Evolutionary conservation across 805 yeast species (phyloP).

Genomic region (Schwanniomyces yamadae): DNA sequence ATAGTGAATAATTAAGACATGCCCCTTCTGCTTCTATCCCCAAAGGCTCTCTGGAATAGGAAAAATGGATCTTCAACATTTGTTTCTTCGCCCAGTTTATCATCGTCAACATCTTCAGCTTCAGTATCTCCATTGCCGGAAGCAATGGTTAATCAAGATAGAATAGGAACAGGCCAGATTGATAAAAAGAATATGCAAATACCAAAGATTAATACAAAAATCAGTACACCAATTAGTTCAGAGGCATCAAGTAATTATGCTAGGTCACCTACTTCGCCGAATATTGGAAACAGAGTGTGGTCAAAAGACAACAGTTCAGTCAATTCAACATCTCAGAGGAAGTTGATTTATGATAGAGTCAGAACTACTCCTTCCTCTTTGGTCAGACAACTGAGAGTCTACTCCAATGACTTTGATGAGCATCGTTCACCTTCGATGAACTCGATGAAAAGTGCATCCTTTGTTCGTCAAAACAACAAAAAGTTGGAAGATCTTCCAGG

Average conservation of each 20-base stretch:
- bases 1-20: conserved; percentile 1
- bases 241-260: conserved; percentile 1
- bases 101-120: conserved; percentile 1
- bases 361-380: conserved; percentile 34
- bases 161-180: neutral
- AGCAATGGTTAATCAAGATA: neutral
- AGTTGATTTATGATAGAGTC: conserved; percentile 28
- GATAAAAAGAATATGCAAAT: conserved; percentile 1
- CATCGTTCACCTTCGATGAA: conserved; percentile 7
- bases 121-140: conserved; percentile 1
- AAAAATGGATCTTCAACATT: neutral
- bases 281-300: neutral
- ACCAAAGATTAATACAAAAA: conserved; percentile 9
- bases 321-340: conserved; percentile 8
- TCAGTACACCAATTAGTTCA: neutral
- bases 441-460: conserved; percentile 10
- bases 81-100: neutral
- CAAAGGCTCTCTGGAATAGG: conserved; percentile 1
- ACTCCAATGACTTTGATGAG: conserved; percentile 14
- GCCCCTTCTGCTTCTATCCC: conserved; percentile 2
- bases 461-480: conserved; percentile 16
- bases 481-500: conserved; percentile 44
- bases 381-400: conserved; percentile 32
- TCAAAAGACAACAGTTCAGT: neutral
- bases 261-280: conserved; percentile 6